Conservation (phyloP, 108 stramenopile genomes). For the Aureococcus anophagefferens region DNA sequence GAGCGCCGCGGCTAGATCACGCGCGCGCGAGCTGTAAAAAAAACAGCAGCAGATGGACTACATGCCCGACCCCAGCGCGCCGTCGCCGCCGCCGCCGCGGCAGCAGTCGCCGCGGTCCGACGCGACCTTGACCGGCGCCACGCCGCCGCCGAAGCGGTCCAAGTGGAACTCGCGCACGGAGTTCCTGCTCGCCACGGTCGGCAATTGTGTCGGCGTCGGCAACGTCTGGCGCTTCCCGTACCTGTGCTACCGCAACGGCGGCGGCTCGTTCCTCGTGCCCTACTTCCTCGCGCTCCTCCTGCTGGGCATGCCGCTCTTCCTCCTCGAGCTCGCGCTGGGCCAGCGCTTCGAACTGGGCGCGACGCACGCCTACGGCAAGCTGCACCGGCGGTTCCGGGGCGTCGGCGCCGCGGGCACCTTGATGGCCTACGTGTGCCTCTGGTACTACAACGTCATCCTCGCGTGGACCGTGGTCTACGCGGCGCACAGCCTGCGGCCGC, state of each 20-base stretch:
- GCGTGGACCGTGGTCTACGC: slow-evolving; percentile 9
- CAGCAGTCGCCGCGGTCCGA: no score
- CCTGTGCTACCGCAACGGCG: slow-evolving; percentile 7
- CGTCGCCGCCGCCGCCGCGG: no score
- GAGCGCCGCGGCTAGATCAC: no score
- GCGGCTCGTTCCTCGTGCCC: slow-evolving; percentile 17
- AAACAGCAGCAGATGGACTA: no score
- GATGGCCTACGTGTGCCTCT: slow-evolving; percentile 4
- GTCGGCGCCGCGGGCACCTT: slow-evolving; percentile 1
- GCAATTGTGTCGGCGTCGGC: slow-evolving; percentile 13
- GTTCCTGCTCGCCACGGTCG: slow-evolving; percentile 12
- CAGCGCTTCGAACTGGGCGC: slow-evolving; percentile 5
- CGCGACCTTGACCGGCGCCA: no score
- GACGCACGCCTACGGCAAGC: slow-evolving; percentile 6
- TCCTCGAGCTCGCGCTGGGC: slow-evolving; percentile 11
- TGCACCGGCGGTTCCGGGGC: slow-evolving; percentile 4
- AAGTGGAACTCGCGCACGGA: slow-evolving; percentile 3
- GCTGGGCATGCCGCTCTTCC: slow-evolving; percentile 11
- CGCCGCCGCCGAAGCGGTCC: background rate
- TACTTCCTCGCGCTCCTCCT: slow-evolving; percentile 14
- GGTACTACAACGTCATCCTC: slow-evolving; percentile 11
- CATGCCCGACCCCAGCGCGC: no score
- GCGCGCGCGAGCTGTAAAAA: no score
- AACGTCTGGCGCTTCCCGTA: slow-evolving; percentile 20
- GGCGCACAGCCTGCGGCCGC: background rate